phyloP scores from a whole-genome alignment of 1,284 basidiomycete genomes.

The Puccinia novopanici region DNA sequence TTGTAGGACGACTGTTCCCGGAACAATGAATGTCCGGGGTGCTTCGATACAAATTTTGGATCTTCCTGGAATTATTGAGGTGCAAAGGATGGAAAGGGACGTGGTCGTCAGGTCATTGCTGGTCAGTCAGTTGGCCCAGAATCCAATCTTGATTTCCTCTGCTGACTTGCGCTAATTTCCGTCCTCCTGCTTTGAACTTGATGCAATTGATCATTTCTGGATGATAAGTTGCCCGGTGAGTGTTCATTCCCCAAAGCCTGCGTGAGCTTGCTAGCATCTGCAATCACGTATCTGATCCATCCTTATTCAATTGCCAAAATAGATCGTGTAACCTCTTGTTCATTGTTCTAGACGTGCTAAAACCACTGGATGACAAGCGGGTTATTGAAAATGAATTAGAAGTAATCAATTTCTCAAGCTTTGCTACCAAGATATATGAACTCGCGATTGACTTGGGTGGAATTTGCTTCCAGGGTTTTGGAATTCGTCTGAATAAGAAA shows the following conservation, averaged over 20 bases:
- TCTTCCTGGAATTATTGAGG: constrained; percentile 90
- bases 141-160: background rate
- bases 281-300: constrained; percentile 56
- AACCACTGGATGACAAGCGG: constrained; percentile 91
- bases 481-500: constrained; percentile 88
- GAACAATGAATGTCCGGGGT: constrained; percentile 91
- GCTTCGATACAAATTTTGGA: constrained; percentile 74
- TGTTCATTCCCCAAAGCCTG: background rate
- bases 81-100: constrained; percentile 94
- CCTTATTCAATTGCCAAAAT: constrained; percentile 63
- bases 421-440: background rate
- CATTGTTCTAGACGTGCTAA: constrained; percentile 95
- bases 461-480: constrained; percentile 40
- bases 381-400: constrained; percentile 89
- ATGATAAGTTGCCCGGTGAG: constrained; percentile 30
- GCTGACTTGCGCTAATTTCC: background rate
- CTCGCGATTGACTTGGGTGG: background rate
- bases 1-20: constrained; percentile 74
- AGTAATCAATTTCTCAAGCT: constrained; percentile 62
- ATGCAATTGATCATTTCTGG: constrained; percentile 1
- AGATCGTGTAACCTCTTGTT: constrained; percentile 98
- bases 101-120: constrained; percentile 91
- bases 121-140: constrained; percentile 63
- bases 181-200: background rate
- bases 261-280: background rate